Base-by-base conservation (phyloP, 108 stramenopile species). In the Phaeodactylum tricornutum region DNA sequence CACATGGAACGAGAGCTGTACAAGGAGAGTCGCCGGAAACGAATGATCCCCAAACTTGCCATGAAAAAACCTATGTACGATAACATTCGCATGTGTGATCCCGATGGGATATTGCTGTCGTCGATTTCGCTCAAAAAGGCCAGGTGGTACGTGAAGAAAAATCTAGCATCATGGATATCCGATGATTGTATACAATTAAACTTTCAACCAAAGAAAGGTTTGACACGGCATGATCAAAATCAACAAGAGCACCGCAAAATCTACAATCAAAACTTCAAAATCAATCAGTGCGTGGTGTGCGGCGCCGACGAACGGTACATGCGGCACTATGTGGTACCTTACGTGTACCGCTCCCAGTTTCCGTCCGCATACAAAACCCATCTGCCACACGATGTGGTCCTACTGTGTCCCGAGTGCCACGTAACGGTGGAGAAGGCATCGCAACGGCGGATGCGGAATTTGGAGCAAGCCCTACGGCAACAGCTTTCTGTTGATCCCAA, bases 21-120 rank as follows among this genome's bases (percentile, higher is more conserved):
- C 46, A 89, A 89, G 46, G 80, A 81, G 43, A 55, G 52, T 39
- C 56, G 75, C 40, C 57, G 79, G 8, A 68, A 77, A 52, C 49
- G 64, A 38, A 81, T 80, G 62, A 58, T 74, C 20, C 62, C 71
- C 15, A 47, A 72, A 36, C 44, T 89, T 8, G 73, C 80, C 7
- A 70, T 78, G 79, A 89, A 89, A 43, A 75, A 71, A 29, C 79
- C 79, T 21, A 72, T 89, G 70, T 89, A 89, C 47, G 87, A 89
- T 44, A 89, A 89, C 43, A 76, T 89, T 14, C 53, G 64, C 55
- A 89, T 89, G 87, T 60, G 76, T 11, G 62, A 58, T 49, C 74
- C 71, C 4, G 50, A 76, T 9, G 64, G 73, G 29, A 27, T 52
- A 11, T 17, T 75, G 25, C 56, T 91, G 16, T 71, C 77, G 35